phyloP scores from a whole-genome alignment of 768 basidiomycete genomes.

The Leccinum subgranulosum region DNA sequence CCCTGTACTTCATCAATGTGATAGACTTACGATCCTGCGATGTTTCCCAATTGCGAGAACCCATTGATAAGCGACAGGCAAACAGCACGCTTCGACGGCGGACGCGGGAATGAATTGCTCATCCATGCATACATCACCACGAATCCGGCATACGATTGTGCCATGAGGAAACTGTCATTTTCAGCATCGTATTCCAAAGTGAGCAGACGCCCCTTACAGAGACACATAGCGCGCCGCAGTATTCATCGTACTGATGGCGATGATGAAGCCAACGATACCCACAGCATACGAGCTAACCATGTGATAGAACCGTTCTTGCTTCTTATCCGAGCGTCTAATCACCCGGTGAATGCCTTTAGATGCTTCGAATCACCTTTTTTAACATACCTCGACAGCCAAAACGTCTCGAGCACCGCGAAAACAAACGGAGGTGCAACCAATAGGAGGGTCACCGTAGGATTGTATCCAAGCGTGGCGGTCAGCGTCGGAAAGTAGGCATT shows the following conservation, averaged over 20 bases:
- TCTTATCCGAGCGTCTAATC: conserved; percentile 63
- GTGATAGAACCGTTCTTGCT: conserved; percentile 71
- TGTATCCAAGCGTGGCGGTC: conserved; percentile 66
- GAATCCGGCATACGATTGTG: conserved; percentile 68
- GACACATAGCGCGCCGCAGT: conserved; percentile 61
- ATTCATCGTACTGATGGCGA: conserved; percentile 65
- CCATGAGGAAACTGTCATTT: conserved; percentile 64
- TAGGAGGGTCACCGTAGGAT: conserved; percentile 58
- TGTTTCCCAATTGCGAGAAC: conserved; percentile 80
- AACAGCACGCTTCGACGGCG: conserved; percentile 82
- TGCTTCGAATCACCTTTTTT: background rate
- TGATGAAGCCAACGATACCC: conserved; percentile 67
- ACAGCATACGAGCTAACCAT: conserved; percentile 48
- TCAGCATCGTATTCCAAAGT: conserved; percentile 6
- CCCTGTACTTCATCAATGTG: background rate
- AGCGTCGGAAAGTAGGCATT: conserved; percentile 83
- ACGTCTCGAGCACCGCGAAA: conserved; percentile 55
- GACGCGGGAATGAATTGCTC: conserved; percentile 61
- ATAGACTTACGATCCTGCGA: conserved; percentile 70
- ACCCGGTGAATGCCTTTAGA: conserved; percentile 1
- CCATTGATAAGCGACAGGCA: conserved; percentile 79
- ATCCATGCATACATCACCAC: conserved; percentile 60
- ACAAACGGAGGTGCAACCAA: conserved; percentile 77
- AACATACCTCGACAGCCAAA: conserved; percentile 47
- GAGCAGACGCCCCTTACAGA: conserved; percentile 39